These are phyloP conservation scores for Mytilinidion resinicola DNA, from an alignment of 495 filamentous ascomycete species.

Conservation along the genomic window DNA sequence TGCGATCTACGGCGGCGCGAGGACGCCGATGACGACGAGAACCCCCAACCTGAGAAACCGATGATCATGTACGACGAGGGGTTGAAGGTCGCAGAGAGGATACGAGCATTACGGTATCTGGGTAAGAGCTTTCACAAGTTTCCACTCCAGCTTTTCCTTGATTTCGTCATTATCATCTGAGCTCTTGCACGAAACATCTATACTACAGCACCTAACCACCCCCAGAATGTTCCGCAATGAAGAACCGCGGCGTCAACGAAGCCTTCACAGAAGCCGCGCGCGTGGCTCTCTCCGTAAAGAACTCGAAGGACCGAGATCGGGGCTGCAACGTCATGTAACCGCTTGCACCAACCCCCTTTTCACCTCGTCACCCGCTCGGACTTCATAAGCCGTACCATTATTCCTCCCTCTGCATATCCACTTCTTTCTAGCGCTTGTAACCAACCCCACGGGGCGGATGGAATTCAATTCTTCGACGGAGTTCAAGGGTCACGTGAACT, in stretches of 20 bases:
- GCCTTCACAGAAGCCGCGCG: constrained; percentile 97
- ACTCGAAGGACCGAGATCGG: constrained; percentile 34
- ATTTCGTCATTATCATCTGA: neutral
- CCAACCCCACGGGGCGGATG: no score
- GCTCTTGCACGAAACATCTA: no score
- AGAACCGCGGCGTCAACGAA: constrained; percentile 94
- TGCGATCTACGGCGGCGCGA: constrained; percentile 81
- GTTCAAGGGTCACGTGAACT: no score
- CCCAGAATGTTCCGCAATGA: constrained; percentile 91
- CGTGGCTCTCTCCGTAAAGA: constrained; percentile 87
- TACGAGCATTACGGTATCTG: constrained; percentile 82
- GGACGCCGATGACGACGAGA: constrained; percentile 52
- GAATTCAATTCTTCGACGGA: no score
- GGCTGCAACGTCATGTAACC: constrained; percentile 34
- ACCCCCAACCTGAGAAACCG: constrained; percentile 49
- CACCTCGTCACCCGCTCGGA: neutral
- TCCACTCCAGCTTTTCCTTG: no score
- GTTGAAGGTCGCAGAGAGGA: constrained; percentile 83
- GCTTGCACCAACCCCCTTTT: neutral
- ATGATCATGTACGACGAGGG: constrained; percentile 91
- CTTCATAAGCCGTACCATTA: constrained; percentile 1
- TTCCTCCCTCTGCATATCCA: no score
- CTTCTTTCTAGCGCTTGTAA: no score
- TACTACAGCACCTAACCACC: neutral
- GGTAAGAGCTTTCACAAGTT: constrained; percentile 40